Conservation (phyloP, 2,329 filamentous ascomycete genomes). For the Diplodia sapinea region DNA sequence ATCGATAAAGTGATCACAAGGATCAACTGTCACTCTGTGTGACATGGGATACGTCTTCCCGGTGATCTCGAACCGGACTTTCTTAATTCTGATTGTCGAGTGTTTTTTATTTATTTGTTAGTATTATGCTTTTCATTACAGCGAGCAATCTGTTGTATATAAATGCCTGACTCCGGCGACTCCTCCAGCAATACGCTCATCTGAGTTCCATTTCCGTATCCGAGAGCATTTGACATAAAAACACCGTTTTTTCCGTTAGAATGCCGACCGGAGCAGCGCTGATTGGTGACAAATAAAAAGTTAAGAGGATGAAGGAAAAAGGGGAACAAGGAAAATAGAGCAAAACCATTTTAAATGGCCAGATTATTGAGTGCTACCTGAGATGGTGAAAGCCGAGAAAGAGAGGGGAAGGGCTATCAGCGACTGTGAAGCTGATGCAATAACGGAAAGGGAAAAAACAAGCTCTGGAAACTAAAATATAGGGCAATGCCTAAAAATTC, state of each 20-base stretch:
- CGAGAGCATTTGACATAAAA: conserved; percentile 27
- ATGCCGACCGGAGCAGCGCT: conserved; percentile 28
- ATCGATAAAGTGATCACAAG: background rate
- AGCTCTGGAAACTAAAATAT: conserved; percentile 14
- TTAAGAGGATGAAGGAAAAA: background rate
- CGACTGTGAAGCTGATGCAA: background rate
- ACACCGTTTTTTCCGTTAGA: conserved; percentile 21
- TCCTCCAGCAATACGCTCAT: conserved; percentile 23
- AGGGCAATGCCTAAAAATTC: conserved; percentile 30
- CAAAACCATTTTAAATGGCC: conserved; percentile 10
- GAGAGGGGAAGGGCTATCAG: conserved; percentile 12
- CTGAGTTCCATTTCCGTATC: conserved; percentile 23
- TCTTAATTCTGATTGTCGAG: conserved; percentile 8
- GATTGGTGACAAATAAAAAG: conserved; percentile 24
- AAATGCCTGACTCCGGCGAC: conserved; percentile 29
- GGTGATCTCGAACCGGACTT: background rate
- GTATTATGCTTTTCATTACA: conserved; percentile 29
- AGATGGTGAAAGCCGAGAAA: conserved; percentile 21
- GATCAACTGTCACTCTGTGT: background rate
- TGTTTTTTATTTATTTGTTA: conserved; percentile 23
- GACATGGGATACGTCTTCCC: background rate
- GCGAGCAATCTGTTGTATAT: conserved; percentile 28
- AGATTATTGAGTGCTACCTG: conserved; percentile 18
- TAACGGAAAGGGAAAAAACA: background rate
- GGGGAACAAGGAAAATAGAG: background rate